Evolutionary conservation across 2,329 filamentous ascomycete genomes (phyloP).

Genomic region (Oidium heveae): DNA sequence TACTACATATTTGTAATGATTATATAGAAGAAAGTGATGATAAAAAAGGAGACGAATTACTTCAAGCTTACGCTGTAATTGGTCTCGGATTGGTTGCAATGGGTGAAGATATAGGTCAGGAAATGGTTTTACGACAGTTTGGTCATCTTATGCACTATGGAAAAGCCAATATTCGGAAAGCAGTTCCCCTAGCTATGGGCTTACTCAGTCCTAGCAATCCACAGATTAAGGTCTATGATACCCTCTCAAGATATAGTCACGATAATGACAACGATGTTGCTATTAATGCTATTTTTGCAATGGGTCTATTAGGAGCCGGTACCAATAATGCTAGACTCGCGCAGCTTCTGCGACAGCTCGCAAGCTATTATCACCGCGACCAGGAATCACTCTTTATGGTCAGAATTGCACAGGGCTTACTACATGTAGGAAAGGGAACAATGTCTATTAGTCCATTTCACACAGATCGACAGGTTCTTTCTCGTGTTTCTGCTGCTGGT

Average conservation of each 20-base stretch:
- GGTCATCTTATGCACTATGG: conserved; percentile 98
- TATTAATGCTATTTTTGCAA: conserved; percentile 95
- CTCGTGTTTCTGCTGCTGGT: conserved; percentile 69
- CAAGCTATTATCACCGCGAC: conserved; percentile 94
- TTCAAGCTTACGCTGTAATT: conserved; percentile 88
- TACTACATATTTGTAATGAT: conserved; percentile 94
- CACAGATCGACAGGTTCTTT: conserved; percentile 88
- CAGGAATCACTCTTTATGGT: conserved; percentile 97
- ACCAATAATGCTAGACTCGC: conserved; percentile 95
- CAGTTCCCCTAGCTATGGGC: conserved; percentile 88
- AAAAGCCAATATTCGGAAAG: conserved; percentile 87
- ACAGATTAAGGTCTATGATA: conserved; percentile 99
- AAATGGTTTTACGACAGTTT: conserved; percentile 95
- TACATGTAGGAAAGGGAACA: conserved; percentile 99
- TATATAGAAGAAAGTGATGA: conserved; percentile 85
- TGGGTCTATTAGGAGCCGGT: conserved; percentile 88
- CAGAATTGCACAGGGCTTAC: conserved; percentile 81
- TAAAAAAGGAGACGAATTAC: conserved; percentile 82
- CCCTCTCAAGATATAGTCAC: conserved; percentile 87
- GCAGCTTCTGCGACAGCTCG: conserved; percentile 78
- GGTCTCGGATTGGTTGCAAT: conserved; percentile 87
- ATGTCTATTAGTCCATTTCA: conserved; percentile 96
- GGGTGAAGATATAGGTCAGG: conserved; percentile 94
- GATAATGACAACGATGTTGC: conserved; percentile 97
- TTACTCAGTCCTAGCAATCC: conserved; percentile 93